These are phyloP conservation scores for Castanea sativa DNA, from an alignment of 306 rosid genomes.

Conservation along the genomic window DNA sequence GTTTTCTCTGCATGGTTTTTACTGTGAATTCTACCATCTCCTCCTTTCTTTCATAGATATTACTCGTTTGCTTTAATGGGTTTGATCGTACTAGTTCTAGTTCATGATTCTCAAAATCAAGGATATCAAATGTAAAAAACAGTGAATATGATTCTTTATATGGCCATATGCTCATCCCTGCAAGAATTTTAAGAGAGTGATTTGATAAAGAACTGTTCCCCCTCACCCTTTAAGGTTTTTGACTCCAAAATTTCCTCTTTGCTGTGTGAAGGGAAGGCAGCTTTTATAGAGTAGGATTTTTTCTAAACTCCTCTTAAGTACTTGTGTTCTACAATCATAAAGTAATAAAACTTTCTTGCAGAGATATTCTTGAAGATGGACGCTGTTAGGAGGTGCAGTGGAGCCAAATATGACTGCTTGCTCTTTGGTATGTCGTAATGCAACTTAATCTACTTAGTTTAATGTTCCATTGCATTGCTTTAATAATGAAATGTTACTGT, in stretches of 20 bases:
- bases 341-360: conserved; percentile 17
- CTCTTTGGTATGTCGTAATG: conserved; percentile 63
- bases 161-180: background rate
- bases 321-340: background rate
- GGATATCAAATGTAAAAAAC: background rate
- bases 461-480: background rate
- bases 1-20: background rate
- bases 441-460: conserved; percentile 12
- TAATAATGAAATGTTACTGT: background rate
- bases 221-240: background rate
- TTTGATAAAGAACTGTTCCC: background rate
- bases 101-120: background rate
- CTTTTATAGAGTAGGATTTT: background rate
- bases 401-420: conserved; percentile 62
- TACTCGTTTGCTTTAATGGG: background rate
- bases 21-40: background rate
- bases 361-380: conserved; percentile 47
- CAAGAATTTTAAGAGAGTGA: background rate
- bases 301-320: background rate
- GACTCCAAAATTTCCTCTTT: background rate
- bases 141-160: background rate
- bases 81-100: background rate
- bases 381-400: conserved; percentile 28
- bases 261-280: background rate
- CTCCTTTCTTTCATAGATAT: background rate